Conservation (phyloP, 2,329 filamentous ascomycete genomes). For the Hymenoscyphus occultus region DNA sequence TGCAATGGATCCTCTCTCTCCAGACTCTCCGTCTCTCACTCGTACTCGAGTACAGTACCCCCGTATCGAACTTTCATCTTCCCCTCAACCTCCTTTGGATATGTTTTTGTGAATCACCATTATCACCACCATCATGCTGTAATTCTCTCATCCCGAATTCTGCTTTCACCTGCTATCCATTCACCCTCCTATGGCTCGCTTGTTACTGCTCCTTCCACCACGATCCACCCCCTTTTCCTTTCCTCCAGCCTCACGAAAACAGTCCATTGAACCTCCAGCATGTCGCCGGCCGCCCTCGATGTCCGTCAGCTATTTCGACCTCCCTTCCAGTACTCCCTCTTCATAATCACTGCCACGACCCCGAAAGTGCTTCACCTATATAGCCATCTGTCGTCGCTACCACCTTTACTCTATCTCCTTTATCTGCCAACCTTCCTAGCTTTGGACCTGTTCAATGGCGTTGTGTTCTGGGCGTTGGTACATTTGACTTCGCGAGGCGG, state of each 20-base stretch:
- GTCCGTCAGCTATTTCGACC: conserved; percentile 12
- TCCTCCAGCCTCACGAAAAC: neutral
- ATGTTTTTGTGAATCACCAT: neutral
- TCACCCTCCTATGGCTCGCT: neutral
- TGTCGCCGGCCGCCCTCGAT: conserved; percentile 10
- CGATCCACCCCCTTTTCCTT: neutral
- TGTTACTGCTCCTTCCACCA: neutral
- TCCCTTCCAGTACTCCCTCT: conserved; percentile 21
- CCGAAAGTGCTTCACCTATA: conserved; percentile 23
- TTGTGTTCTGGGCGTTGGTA: conserved; percentile 33
- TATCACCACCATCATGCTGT: neutral
- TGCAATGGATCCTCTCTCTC: too few relatives aligned
- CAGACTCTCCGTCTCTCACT: too few relatives aligned
- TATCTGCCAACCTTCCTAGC: conserved; percentile 41
- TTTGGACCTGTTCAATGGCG: conserved; percentile 37
- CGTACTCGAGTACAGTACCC: too few relatives aligned
- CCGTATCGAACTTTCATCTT: too few relatives aligned
- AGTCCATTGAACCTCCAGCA: conserved; percentile 4
- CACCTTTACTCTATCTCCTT: conserved; percentile 33
- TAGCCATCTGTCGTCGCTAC: conserved; percentile 17
- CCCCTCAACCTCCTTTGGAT: too few relatives aligned
- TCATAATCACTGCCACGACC: conserved; percentile 14
- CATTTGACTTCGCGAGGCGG: conserved; percentile 30
- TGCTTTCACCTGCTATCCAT: neutral
- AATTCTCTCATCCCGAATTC: neutral